phyloP scores from a whole-genome alignment of 2,329 filamentous ascomycete species.

The Ascochyta lentis region DNA sequence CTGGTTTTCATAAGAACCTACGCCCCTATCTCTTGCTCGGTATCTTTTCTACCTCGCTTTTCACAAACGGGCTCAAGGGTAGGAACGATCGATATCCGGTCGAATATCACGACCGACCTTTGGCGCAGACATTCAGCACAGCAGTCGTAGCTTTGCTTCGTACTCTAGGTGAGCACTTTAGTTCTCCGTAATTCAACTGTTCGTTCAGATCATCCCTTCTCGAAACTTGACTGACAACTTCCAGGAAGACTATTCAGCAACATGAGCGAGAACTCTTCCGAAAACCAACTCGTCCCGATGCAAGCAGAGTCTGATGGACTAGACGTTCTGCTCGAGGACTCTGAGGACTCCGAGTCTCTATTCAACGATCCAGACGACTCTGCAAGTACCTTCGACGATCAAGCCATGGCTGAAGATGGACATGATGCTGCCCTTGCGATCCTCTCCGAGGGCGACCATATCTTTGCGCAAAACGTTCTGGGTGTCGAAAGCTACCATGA shows the following conservation, averaged over 20 bases:
- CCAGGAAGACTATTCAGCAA: neutral
- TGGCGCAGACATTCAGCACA: neutral
- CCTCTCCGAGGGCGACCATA: neutral
- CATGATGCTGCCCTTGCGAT: neutral
- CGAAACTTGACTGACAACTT: neutral
- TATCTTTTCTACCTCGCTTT: neutral
- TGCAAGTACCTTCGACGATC: neutral
- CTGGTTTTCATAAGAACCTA: too few relatives aligned
- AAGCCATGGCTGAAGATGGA: neutral
- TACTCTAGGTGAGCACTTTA: neutral
- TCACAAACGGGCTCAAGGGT: neutral
- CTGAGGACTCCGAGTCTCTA: neutral
- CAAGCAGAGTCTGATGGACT: neutral
- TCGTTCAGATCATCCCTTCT: too few relatives aligned
- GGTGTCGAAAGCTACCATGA: neutral
- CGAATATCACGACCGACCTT: neutral
- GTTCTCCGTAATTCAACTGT: neutral
- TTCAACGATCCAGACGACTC: neutral
- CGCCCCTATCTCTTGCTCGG: neutral
- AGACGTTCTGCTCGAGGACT: neutral
- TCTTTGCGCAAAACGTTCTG: neutral
- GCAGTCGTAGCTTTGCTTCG: neutral
- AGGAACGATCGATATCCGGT: neutral
- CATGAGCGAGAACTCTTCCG: neutral
- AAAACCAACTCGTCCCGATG: constrained; percentile 2